phyloP scores from a whole-genome alignment of 495 filamentous ascomycete genomes.

The Trichoderma gamsii region DNA sequence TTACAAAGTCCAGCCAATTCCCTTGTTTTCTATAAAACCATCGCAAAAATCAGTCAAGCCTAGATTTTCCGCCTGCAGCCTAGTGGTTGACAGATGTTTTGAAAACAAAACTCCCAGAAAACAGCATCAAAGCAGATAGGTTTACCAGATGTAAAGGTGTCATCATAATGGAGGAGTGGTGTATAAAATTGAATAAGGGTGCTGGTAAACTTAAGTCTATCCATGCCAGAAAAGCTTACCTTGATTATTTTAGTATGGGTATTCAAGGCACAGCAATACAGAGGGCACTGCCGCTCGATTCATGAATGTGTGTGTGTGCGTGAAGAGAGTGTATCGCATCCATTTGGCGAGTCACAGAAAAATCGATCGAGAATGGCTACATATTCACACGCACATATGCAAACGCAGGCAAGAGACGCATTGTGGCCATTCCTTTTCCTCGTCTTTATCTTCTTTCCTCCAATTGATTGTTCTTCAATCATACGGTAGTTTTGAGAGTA shows the following conservation, averaged over 20 bases:
- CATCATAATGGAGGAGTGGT: conserved; percentile 11
- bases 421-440: not conserved
- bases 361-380: not conserved
- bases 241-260: not conserved
- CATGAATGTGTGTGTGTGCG: not conserved
- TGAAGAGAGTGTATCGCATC: not conserved
- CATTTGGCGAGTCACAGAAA: not conserved
- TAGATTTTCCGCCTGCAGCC: conserved; percentile 13
- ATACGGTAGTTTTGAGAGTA: not conserved
- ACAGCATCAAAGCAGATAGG: conserved; percentile 13
- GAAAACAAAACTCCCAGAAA: not conserved
- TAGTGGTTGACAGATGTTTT: conserved; percentile 12
- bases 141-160: conserved; percentile 18
- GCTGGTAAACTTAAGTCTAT: not conserved
- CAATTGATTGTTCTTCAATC: not conserved
- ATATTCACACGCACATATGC: not conserved
- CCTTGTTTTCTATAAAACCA: not conserved
- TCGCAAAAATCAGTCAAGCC: not conserved
- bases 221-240: not conserved
- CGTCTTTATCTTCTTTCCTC: not conserved
- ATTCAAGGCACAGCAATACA: not conserved
- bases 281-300: not conserved
- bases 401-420: not conserved
- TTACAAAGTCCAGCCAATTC: not conserved
- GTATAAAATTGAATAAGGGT: not conserved